Conservation (phyloP, 2,329 filamentous ascomycete species). For the Pseudomassariella vexata region DNA sequence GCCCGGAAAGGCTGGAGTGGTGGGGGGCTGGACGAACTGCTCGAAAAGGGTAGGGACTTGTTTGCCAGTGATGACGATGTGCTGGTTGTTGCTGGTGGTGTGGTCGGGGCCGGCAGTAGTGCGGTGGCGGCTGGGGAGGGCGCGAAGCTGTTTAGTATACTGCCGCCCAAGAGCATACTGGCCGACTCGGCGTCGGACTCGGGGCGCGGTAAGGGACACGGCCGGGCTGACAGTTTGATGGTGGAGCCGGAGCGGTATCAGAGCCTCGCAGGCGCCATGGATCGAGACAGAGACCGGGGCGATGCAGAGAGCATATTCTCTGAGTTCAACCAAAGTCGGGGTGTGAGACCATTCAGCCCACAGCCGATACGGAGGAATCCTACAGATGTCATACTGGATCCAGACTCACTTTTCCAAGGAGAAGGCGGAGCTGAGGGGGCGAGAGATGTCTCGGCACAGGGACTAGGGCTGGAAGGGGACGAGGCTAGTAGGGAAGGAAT, state of each 20-base stretch:
- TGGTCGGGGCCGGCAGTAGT: slow-evolving; percentile 23
- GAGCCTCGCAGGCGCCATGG: slow-evolving; percentile 46
- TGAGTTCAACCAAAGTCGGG: slow-evolving; percentile 48
- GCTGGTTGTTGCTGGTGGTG: slow-evolving; percentile 11
- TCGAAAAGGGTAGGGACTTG: slow-evolving; percentile 58
- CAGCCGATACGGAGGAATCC: slow-evolving; percentile 34
- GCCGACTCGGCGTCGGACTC: slow-evolving; percentile 41
- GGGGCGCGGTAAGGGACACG: slow-evolving; percentile 27
- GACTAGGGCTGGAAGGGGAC: slow-evolving; percentile 3
- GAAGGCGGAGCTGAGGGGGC: slow-evolving; percentile 8
- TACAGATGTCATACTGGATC: slow-evolving; percentile 25
- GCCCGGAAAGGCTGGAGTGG: slow-evolving; percentile 64
- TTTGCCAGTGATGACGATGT: slow-evolving; percentile 40
- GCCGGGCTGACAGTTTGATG: slow-evolving; percentile 49
- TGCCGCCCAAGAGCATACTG: slow-evolving; percentile 59
- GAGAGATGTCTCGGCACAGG: slow-evolving; percentile 7
- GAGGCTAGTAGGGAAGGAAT: slow-evolving; percentile 3
- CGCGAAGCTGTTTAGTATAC: slow-evolving; percentile 57
- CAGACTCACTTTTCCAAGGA: slow-evolving; percentile 20
- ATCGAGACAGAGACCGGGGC: slow-evolving; percentile 23
- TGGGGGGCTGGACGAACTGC: slow-evolving; percentile 59
- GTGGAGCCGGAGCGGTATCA: slow-evolving; percentile 50
- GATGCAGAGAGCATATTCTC: slow-evolving; percentile 49
- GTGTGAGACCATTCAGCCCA: slow-evolving; percentile 55
- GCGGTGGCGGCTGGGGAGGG: slow-evolving; percentile 24